These are phyloP conservation scores for Tilletia horrida DNA, from an alignment of 1,284 basidiomycete genomes.

Conservation along the genomic window DNA sequence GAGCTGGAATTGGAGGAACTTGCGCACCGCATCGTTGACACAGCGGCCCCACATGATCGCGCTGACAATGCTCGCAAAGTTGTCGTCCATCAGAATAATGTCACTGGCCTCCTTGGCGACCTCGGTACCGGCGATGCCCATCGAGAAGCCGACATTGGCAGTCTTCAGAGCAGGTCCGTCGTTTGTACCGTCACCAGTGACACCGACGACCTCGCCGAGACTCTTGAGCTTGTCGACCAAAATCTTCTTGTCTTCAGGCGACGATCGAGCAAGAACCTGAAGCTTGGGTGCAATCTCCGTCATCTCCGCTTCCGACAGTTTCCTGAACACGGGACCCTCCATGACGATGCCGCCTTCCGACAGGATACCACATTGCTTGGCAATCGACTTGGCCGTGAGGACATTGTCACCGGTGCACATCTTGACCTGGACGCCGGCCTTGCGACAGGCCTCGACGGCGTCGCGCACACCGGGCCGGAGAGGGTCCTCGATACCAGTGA, in stretches of 20 bases:
- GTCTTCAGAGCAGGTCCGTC: slow-evolving; percentile 95
- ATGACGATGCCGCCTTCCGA: slow-evolving; percentile 88
- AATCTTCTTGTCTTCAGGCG: slow-evolving; percentile 92
- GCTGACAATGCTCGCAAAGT: slow-evolving; percentile 88
- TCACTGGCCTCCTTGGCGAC: slow-evolving; percentile 99
- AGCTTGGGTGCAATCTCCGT: slow-evolving; percentile 61
- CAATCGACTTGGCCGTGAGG: slow-evolving; percentile 80
- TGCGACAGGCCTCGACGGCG: slow-evolving; percentile 78
- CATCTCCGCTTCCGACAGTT: slow-evolving; percentile 59
- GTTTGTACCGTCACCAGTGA: slow-evolving; percentile 97
- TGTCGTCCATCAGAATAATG: slow-evolving; percentile 94
- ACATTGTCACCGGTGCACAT: slow-evolving; percentile 99
- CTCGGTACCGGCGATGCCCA: slow-evolving; percentile 98
- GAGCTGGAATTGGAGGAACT: slow-evolving; percentile 97
- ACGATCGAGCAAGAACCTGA: slow-evolving; percentile 79
- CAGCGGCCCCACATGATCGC: slow-evolving; percentile 99
- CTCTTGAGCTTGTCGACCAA: slow-evolving; percentile 83
- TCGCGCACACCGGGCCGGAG: slow-evolving; percentile 82
- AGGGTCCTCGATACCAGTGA: slow-evolving; percentile 93
- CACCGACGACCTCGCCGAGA: slow-evolving; percentile 88
- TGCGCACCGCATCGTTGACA: slow-evolving; percentile 93
- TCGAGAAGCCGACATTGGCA: slow-evolving; percentile 58
- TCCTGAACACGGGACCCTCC: slow-evolving; percentile 77
- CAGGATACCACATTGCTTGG: slow-evolving; percentile 90
- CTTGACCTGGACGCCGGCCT: slow-evolving; percentile 90